Evolutionary conservation across 164 flowering plant genomes (phyloP).

Genomic region (Taxillus chinensis): DNA sequence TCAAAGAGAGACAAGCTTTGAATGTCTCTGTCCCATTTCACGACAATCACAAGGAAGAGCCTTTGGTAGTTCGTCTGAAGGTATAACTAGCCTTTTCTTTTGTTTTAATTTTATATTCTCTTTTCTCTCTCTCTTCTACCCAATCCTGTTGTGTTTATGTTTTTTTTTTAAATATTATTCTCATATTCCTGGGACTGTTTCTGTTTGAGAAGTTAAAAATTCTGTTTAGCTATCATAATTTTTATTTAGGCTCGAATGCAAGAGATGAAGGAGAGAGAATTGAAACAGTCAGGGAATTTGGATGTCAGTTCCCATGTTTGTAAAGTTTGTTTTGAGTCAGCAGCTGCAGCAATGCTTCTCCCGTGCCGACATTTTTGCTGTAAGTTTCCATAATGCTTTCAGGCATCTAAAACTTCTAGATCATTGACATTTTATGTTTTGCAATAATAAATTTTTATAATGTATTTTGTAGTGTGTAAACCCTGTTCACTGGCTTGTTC

Average conservation of each 20-base stretch:
- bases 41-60: constrained; percentile 47
- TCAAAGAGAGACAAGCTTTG: constrained; percentile 30
- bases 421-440: neutral
- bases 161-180: neutral
- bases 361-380: constrained; percentile 97
- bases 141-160: neutral
- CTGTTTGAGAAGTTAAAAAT: too few relatives aligned
- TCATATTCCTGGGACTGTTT: neutral
- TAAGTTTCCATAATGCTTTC: constrained; percentile 22
- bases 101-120: neutral
- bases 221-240: neutral
- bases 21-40: constrained; percentile 29
- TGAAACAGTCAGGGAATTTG: constrained; percentile 40
- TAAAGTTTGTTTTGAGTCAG: constrained; percentile 86
- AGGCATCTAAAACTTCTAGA: too few relatives aligned
- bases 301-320: constrained; percentile 77
- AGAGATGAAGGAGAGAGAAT: constrained; percentile 88
- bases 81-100: constrained; percentile 21
- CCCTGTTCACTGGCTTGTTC: constrained; percentile 90
- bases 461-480: constrained; percentile 75
- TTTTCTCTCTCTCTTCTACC: neutral
- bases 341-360: constrained; percentile 87
- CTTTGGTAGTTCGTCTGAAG: constrained; percentile 74
- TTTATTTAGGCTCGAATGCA: constrained; percentile 73
- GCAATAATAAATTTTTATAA: neutral